These are phyloP conservation scores for Rhizophlyctis rosea DNA, from an alignment of 192 early-diverging fungal species.

Conservation along the genomic window DNA sequence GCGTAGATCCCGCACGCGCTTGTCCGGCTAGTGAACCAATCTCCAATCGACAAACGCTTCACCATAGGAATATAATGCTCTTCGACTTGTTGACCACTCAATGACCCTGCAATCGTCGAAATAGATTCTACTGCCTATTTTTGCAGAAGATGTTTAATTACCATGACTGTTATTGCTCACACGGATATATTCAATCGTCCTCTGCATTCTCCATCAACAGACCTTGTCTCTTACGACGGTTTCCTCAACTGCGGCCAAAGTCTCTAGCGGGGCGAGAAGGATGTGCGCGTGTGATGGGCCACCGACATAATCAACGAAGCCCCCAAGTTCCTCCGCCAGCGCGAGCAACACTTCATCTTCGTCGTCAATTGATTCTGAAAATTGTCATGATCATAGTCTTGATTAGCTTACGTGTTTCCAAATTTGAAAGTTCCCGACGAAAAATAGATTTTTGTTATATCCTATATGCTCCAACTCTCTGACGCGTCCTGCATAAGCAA, in stretches of 20 bases:
- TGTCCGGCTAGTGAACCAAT: slow-evolving; percentile 98
- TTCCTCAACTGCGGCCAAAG: slow-evolving; percentile 95
- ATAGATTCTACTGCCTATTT: slow-evolving; percentile 93
- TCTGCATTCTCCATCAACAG: slow-evolving; percentile 15
- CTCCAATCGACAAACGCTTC: slow-evolving; percentile 84
- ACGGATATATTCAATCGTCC: no score
- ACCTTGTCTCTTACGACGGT: slow-evolving; percentile 97
- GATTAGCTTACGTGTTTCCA: no score
- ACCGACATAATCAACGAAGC: slow-evolving; percentile 90
- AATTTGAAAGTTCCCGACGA: no score
- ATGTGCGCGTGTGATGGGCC: slow-evolving; percentile 83
- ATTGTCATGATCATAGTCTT: no score
- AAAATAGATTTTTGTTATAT: no score
- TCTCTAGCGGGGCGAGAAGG: slow-evolving; percentile 90
- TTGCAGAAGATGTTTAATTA: no score
- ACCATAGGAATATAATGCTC: slow-evolving; percentile 88
- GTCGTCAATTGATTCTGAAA: slow-evolving; percentile 94
- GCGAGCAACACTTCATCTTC: slow-evolving; percentile 96
- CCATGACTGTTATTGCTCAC: no score
- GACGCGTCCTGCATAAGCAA: no score
- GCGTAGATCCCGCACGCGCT: slow-evolving; percentile 93
- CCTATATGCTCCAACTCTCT: no score
- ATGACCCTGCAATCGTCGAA: slow-evolving; percentile 71
- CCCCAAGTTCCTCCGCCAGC: slow-evolving; percentile 90
- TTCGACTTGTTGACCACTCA: slow-evolving; percentile 81